Percentiles rank a stretch among this genome's conserved stretches.
Evolutionary conservation across 192 early-diverging fungal species (phyloP).

Genomic region (Chytriomyces confervae): DNA sequence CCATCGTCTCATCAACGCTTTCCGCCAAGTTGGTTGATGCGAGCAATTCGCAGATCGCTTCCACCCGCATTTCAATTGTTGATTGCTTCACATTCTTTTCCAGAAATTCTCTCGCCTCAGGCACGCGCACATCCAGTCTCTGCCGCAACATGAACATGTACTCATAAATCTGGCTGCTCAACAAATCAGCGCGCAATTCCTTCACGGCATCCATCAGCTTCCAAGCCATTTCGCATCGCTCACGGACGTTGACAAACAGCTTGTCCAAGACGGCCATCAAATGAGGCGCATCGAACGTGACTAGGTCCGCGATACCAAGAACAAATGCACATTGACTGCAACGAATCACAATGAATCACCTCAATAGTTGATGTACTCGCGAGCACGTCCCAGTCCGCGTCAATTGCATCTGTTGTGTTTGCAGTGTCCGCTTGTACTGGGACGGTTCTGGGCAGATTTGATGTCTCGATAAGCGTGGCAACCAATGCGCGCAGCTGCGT

Average conservation of each 20-base stretch:
- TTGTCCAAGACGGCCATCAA: background rate
- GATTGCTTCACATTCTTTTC: background rate
- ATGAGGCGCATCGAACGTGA: no score
- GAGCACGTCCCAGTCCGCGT: no score
- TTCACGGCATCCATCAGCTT: background rate
- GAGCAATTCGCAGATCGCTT: background rate
- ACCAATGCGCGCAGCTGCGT: no score
- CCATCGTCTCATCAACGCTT: conserved; percentile 10
- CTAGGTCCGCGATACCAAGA: background rate
- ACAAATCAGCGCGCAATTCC: background rate
- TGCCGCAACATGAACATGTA: background rate
- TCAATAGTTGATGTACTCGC: no score
- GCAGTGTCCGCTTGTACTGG: no score
- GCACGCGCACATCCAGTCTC: background rate
- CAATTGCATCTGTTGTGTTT: no score
- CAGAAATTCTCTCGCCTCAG: background rate
- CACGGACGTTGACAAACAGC: background rate
- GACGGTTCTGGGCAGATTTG: no score
- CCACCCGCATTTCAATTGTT: conserved; percentile 10
- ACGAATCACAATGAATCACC: no score
- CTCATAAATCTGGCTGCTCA: background rate
- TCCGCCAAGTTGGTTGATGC: background rate
- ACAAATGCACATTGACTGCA: no score
- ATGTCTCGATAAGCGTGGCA: no score
- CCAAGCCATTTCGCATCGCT: background rate